Evolutionary conservation across 2,329 filamentous ascomycete genomes (phyloP), one percentile per base, ranked within the genome.

Genomic region (Pyrenophora teres): DNA sequence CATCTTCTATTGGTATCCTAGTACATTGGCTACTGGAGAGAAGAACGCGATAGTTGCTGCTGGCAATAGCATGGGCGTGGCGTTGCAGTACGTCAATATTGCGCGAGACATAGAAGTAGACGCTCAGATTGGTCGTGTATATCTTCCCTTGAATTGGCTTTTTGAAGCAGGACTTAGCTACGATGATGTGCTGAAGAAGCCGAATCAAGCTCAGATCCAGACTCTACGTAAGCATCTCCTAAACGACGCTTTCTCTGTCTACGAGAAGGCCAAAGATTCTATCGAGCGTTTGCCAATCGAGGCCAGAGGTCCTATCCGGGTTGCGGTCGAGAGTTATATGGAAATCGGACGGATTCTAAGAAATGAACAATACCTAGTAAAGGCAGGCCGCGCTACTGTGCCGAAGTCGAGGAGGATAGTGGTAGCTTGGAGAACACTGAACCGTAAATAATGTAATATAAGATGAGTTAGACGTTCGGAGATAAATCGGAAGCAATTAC

Each of bases 11-110:
- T 83, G 89, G 62, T 78, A 76, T 48, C 73, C 60, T 30, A 75
- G 40, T 55, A 69, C 53, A 23, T 57, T 70, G 23, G 57, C 68
- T 4, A 3, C 49, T 25, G 51, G 69, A 37, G 72, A 77, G 36
- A 61, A 67, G 46, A 66, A 75, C 12, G 64, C 74, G 2, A 76
- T 89, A 5, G 74, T 86, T 12, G 64, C 75, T 13, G 81, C 85
- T 0, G 86, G 86, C 1, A 77, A 79, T 16, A 77, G 79, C 23
- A 90, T 90, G 87, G 88, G 88, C 0, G 80, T 87, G 30, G 87
- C 88, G 1, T 74, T 91, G n/a, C 88, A 92, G 64, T 90, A 87
- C 61, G 83, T 89, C 62, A 92, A 91, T 64, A 90, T 92, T 54
- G 85, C 87, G 3, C 84, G 88, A 18, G 88, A 92, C 63, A 85